Evolutionary conservation across 495 filamentous ascomycete species (phyloP), one percentile per base, ranked within the genome.

Genomic region (Penicillium bovifimosum): DNA sequence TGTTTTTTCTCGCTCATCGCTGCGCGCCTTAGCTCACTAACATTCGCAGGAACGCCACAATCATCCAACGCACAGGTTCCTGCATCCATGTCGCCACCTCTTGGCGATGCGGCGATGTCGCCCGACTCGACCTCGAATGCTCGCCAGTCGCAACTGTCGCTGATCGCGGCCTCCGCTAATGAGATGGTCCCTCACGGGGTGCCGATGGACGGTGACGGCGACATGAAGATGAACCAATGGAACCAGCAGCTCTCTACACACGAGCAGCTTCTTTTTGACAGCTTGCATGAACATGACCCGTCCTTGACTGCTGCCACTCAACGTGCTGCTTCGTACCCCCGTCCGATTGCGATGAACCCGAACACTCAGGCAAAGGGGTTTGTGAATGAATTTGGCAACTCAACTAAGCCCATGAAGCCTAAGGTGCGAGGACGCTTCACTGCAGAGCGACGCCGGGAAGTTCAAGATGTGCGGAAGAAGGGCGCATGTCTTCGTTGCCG

Each of bases 401-500:
- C 76, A 9, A 72, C 74, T 54, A 78, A 78, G 63, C 65, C 75
- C 29, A 56, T 56, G 6, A 80, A 80, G 49, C 78, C 74, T 29
- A 85, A 83, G 56, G 75, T 80, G 5, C 81, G 90, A 13, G 83
- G 85, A 0, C 75, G 83, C 29, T 95, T 93, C 61, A 78, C 81
- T 35, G 76, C 83, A 6, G 72, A 70, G 3, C 71, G 90, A 47
- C 79, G 90, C 42, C 83, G 84, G 60, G 86, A 95, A 64, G 88
- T 95, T 3, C 85, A 90, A 59, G 84, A 86, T 59, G 82, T 93
- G 27, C 79, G 90, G 24, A 88, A 89, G 60, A 77, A 81, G 24
- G 90, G 90, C 17, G 90, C 90, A 11, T 95, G 90, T 59, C 88
- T 91, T 47, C 81, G 90, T 40, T 95, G 90, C 69, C 80, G 87